Base-by-base conservation (phyloP, 805 yeast genomes). In the Ogataea paraovalis region DNA sequence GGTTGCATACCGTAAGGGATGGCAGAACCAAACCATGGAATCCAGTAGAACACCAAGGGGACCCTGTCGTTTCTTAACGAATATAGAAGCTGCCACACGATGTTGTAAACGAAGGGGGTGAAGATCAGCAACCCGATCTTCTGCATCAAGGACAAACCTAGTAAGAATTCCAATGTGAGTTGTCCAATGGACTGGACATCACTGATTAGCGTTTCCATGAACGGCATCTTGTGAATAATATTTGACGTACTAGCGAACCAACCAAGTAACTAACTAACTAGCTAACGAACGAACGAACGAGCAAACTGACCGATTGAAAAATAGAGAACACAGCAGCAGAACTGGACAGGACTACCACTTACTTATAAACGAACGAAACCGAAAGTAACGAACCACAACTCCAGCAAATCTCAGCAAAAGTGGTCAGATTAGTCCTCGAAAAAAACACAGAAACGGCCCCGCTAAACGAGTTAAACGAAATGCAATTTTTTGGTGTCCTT, bases 11-110 rank as follows among this genome's bases (percentile, higher is more conserved):
- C 99, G 62, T 89, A 94, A 5, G 78, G 70, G 39, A 87, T 79
- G 36, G 97, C 95, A 33, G 94, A 84, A 41, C 99, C 99, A 40
- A 92, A 73, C 96, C 97, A 90, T 27, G 99, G 99, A 51, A 94
- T 74, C 85, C 90, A 84, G 72, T 94, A 83, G 61, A 87, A 88
- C 2, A 89, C 98, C 55, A 92, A 64, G 3, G 99, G 99, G 10
- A 82, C 96, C 47, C 96, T 75, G 68, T 89, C 96, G 47, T 72
- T 81, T 68, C 92, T 76, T 43, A 85, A 65, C n/a, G 87, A 80
- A 65, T 83, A 83, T 13, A 78, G 59, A 2, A 83, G 67, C 66
- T 86, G 94, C 83, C 83, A 85, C 21, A 75, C 58, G 30, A 84
- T 61, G 55, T 80, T 79, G 68, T 83, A 84, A 25, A 83, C 54